Evolutionary conservation across 2,329 filamentous ascomycete species (phyloP), one percentile per base, ranked within the genome.

Genomic region (Microdochium bolleyi): DNA sequence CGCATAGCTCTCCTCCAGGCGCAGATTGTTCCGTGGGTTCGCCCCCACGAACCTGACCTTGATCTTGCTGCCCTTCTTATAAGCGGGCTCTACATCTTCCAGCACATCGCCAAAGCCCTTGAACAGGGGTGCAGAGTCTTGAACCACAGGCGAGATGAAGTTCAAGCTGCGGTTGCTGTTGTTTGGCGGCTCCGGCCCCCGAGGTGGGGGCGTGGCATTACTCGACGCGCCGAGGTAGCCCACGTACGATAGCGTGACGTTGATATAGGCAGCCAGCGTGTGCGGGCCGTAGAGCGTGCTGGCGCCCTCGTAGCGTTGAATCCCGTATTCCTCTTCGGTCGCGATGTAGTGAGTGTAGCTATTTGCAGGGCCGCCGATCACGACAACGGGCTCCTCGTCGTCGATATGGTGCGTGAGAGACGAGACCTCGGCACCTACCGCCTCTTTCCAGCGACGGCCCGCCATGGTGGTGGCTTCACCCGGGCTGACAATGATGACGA

Each of bases 391-490:
- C 41, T 21, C 41, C 13, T 24, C 22, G 21, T 10, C 41, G 13
- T 46, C 13, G 19, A 19, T 8, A 46, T 46, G 14, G 13, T 46
- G 41, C 7, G 7, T 10, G 7, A 46, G 21, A 22, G 19, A 19
- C 1, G 56, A 25, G 8, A 81, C 77, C n/a, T 76, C 75, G 19
- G 75, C 70, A 1, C 73, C 68, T 16, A 95, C 77, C 1, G 88
- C 85, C 30, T 82, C 77, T 63, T 86, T 88, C 92, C 92, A 96
- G 24, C 92, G 82, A 22, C 92, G 80, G 1, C 92, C 92, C 1
- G 89, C 82, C 92, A 96, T 97, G 3, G 92, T 96, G 0, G 88
- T 94, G 1, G 88, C 90, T 69, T 96, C 92, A 27, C 90, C 90
- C 0, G 92, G 87, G 30, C 87, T 87, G 25, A 96, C 82, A 56